phyloP scores from a whole-genome alignment of 108 stramenopile genomes.

The Cyclotella choctawhatcheeana region DNA sequence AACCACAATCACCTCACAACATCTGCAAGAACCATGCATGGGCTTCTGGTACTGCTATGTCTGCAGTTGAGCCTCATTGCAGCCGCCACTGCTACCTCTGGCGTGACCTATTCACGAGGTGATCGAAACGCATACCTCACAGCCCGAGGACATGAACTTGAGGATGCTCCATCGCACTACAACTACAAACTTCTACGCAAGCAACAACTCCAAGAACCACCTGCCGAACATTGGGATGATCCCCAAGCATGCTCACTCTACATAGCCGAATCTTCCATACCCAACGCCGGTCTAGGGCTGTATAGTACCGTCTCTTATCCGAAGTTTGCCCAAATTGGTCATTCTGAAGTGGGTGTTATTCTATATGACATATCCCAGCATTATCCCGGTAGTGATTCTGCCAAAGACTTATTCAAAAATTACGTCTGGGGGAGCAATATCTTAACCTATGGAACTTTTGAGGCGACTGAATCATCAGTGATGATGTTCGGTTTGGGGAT shows the following conservation, averaged over 20 bases:
- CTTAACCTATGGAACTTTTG: slow-evolving; percentile 15
- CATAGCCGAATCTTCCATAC: slow-evolving; percentile 71
- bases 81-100: neutral
- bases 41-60: too few species aligned
- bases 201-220: neutral
- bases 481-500: slow-evolving; percentile 62
- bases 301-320: slow-evolving; percentile 53
- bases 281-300: slow-evolving; percentile 70
- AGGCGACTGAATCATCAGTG: slow-evolving; percentile 19
- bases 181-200: neutral
- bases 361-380: slow-evolving; percentile 19
- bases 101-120: neutral
- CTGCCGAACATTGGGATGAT: slow-evolving; percentile 1
- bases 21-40: too few species aligned
- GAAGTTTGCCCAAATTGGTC: neutral
- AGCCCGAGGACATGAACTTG: neutral
- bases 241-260: slow-evolving; percentile 57
- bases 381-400: neutral
- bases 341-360: slow-evolving; percentile 40
- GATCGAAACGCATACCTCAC: neutral
- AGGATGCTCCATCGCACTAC: neutral
- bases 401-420: slow-evolving; percentile 2
- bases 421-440: slow-evolving; percentile 24
- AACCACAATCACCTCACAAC: too few species aligned
- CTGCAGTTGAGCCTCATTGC: too few species aligned